phyloP scores from a whole-genome alignment of 768 basidiomycete species.

The Russula sp. region DNA sequence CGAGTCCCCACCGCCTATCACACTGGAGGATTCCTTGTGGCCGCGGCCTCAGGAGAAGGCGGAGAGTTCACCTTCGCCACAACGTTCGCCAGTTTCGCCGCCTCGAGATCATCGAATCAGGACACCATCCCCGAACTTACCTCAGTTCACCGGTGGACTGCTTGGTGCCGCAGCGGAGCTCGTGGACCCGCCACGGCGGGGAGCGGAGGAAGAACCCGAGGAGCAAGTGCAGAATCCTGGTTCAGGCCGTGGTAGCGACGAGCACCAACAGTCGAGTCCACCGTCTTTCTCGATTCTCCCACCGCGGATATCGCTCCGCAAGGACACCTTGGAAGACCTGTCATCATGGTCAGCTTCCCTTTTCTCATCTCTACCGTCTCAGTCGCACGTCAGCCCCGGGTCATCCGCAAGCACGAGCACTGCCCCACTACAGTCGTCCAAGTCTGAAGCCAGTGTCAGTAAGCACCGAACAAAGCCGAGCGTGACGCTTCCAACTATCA shows the following conservation, averaged over 20 bases:
- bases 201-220: not conserved
- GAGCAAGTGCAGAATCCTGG: not conserved
- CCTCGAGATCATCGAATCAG: not conserved
- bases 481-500: constrained; percentile 15
- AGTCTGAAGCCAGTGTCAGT: not conserved
- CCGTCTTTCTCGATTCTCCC: constrained; percentile 17
- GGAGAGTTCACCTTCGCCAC: not conserved
- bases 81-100: not conserved
- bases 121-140: not conserved
- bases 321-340: constrained; percentile 18
- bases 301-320: constrained; percentile 20
- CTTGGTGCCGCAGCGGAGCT: not conserved
- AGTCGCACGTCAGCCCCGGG: not conserved
- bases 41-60: constrained; percentile 6
- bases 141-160: not conserved
- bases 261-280: not conserved
- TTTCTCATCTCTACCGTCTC: constrained; percentile 20
- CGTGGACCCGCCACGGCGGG: not conserved
- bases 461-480: constrained; percentile 1
- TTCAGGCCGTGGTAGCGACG: not conserved
- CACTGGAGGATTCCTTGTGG: not conserved
- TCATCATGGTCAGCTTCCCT: constrained; percentile 21
- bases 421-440: not conserved
- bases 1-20: constrained; percentile 9
- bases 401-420: not conserved